A percentile compares a stretch with the other conserved stretches of the same genome.
Evolutionary conservation across 2,329 filamentous ascomycete genomes (phyloP).

Genomic region (Neophaeococcomyces aloes): DNA sequence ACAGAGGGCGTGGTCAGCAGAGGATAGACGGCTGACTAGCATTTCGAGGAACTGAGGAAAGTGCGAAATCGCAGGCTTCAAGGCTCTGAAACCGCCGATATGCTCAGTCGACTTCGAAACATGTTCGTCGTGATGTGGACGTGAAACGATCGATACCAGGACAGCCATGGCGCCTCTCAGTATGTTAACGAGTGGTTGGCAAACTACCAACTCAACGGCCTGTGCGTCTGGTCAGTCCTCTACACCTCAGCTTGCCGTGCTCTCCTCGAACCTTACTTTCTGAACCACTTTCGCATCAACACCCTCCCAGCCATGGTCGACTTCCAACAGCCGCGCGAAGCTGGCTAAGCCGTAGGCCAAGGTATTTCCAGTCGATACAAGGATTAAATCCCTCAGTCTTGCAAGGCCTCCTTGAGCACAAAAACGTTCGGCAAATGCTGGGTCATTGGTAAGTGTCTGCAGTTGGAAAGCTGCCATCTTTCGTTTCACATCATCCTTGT

Average conservation of each 20-base stretch:
- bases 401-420: slow-evolving; percentile 78
- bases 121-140: slow-evolving; percentile 48
- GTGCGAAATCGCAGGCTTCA: slow-evolving; percentile 82
- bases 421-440: slow-evolving; percentile 92
- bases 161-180: slow-evolving; percentile 94
- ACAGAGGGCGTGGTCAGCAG: slow-evolving; percentile 88
- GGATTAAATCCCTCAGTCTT: slow-evolving; percentile 69
- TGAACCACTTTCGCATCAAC: slow-evolving; percentile 45
- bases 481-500: slow-evolving; percentile 73
- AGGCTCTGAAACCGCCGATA: slow-evolving; percentile 66
- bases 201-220: slow-evolving; percentile 87
- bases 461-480: slow-evolving; percentile 99
- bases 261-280: slow-evolving; percentile 39
- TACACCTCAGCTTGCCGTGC: background rate
- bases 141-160: slow-evolving; percentile 81
- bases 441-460: slow-evolving; percentile 88
- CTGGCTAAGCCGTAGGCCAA: slow-evolving; percentile 90
- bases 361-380: slow-evolving; percentile 82
- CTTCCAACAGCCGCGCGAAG: slow-evolving; percentile 74
- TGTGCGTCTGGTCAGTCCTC: slow-evolving; percentile 24
- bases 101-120: slow-evolving; percentile 1
- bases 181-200: slow-evolving; percentile 92
- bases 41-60: slow-evolving; percentile 93
- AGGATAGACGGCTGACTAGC: slow-evolving; percentile 81
- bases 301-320: slow-evolving; percentile 93